These are phyloP conservation scores for Tuber brumale DNA, from an alignment of 495 filamentous ascomycete genomes.

Conservation along the genomic window DNA sequence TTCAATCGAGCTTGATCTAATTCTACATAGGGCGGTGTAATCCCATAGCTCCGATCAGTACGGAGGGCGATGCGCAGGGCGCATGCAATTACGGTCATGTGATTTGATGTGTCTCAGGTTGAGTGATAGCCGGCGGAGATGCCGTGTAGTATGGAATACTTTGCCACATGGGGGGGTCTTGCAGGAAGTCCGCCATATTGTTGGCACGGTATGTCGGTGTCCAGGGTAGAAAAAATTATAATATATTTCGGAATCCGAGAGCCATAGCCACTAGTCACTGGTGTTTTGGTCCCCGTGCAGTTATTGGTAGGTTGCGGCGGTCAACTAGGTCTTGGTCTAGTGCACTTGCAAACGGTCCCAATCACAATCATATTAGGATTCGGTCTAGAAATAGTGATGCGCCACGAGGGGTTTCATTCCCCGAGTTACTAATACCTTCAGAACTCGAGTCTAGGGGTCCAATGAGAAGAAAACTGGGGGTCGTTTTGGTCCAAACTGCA, in stretches of 20 bases:
- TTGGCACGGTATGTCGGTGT: background rate
- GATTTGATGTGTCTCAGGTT: background rate
- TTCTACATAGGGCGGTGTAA: background rate
- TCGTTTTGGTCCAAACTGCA: background rate
- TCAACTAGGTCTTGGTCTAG: background rate
- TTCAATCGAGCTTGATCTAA: background rate
- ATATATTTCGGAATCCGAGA: background rate
- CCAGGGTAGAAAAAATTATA: background rate
- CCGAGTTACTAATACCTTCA: background rate
- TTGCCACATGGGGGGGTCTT: background rate
- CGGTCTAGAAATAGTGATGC: background rate
- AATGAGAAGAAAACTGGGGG: background rate
- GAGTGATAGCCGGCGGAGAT: background rate
- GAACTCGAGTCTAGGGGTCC: background rate
- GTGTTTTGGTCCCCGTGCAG: background rate
- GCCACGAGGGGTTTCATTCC: background rate
- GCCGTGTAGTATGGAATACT: background rate
- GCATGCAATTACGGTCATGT: background rate
- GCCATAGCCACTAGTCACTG: background rate
- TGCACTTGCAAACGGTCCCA: background rate
- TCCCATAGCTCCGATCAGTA: background rate
- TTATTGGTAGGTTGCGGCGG: background rate
- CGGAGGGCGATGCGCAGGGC: background rate
- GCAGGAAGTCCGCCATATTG: background rate
- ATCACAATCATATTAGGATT: background rate